Percentiles rank a stretch among this genome's conserved stretches.
These are phyloP conservation scores for Tricholoma furcatifolium DNA, from an alignment of 768 basidiomycete genomes.

Conservation along the genomic window DNA sequence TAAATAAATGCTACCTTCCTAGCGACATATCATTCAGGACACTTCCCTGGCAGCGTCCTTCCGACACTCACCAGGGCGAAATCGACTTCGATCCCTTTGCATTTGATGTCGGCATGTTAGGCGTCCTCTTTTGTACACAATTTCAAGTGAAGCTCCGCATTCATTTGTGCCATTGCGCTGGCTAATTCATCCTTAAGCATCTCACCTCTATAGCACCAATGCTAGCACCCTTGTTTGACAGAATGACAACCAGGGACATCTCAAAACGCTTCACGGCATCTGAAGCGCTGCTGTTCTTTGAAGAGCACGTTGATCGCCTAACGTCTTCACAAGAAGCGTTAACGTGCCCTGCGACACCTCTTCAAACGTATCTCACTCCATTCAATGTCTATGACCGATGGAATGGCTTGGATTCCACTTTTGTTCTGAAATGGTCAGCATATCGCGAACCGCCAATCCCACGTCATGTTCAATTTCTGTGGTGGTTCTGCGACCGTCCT, in stretches of 20 bases:
- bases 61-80: slow-evolving; percentile 22
- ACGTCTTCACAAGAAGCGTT: neutral
- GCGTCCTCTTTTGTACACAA: neutral
- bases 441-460: slow-evolving; percentile 15
- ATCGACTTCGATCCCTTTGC: slow-evolving; percentile 24
- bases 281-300: slow-evolving; percentile 25
- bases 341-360: neutral
- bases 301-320: slow-evolving; percentile 7
- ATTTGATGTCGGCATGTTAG: slow-evolving; percentile 22
- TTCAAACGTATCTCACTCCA: neutral
- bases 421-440: slow-evolving; percentile 15
- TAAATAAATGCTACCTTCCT: slow-evolving; percentile 10
- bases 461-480: neutral
- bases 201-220: slow-evolving; percentile 17
- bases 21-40: neutral
- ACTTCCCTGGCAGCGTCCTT: neutral
- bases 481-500: neutral
- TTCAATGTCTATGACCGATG: slow-evolving; percentile 11
- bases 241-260: no score
- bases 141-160: slow-evolving; percentile 11
- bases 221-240: slow-evolving; percentile 26
- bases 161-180: neutral
- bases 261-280: no score
- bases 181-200: slow-evolving; percentile 11
- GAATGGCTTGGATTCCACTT: slow-evolving; percentile 12